Evolutionary conservation across 208 protist species (phyloP).

Genomic region (Trypanosoma grayi): DNA sequence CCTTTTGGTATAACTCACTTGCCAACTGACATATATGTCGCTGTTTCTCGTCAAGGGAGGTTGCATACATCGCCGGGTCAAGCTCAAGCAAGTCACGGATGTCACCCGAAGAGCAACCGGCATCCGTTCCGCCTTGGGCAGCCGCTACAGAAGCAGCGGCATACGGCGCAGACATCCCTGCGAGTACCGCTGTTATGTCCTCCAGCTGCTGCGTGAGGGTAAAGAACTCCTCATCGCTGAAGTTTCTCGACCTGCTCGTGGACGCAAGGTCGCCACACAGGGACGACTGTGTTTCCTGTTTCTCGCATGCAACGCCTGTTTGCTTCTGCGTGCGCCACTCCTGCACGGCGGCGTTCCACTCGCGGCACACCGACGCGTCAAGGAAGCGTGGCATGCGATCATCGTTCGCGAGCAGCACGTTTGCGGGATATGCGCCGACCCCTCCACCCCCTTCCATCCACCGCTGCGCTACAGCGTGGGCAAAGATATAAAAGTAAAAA

Average conservation of each 20-base stretch:
- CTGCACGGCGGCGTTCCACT: conserved; percentile 18
- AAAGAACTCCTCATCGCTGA: conserved; percentile 58
- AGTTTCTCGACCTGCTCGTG: not conserved
- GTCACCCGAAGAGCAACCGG: not conserved
- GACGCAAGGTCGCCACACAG: not conserved
- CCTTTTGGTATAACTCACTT: conserved; percentile 10
- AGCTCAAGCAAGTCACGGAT: conserved; percentile 12
- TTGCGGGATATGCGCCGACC: conserved; percentile 6
- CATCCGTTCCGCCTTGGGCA: not conserved
- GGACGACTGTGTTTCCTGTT: not conserved
- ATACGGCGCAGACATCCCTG: not conserved
- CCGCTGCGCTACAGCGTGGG: not conserved
- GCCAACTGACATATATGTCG: conserved; percentile 11
- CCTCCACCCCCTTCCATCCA: not conserved
- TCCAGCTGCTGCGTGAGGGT: conserved; percentile 46
- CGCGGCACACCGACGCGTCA: conserved; percentile 9
- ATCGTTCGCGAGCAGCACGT: conserved; percentile 25
- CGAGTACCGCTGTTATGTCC: conserved; percentile 17
- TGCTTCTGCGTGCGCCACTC: conserved; percentile 19
- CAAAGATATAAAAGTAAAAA: not conserved
- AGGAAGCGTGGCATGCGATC: conserved; percentile 15
- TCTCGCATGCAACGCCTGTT: conserved; percentile 3
- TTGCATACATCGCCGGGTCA: conserved; percentile 17
- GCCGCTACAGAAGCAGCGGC: not conserved
- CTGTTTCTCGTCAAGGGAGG: conserved; percentile 4